A percentile compares a stretch with the other conserved stretches of the same genome.
These are phyloP conservation scores for Tricholoma furcatifolium DNA, from an alignment of 768 basidiomycete genomes.

Conservation along the genomic window DNA sequence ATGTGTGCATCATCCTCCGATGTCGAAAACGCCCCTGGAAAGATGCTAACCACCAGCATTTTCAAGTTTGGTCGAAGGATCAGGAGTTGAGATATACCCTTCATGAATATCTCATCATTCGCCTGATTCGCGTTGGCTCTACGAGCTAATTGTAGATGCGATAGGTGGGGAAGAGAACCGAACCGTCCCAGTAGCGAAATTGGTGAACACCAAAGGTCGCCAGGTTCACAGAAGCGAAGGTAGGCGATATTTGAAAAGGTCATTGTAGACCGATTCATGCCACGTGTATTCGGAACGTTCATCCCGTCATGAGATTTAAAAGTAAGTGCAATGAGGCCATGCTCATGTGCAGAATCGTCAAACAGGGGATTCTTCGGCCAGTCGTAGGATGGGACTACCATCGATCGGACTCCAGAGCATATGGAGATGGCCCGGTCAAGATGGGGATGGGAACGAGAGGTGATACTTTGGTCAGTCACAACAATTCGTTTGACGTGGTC, in stretches of 20 bases:
- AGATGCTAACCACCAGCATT: conserved; percentile 35
- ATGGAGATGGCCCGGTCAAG: conserved; percentile 28
- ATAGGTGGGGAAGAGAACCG: conserved; percentile 32
- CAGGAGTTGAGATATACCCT: conserved; percentile 30
- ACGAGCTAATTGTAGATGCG: conserved; percentile 40
- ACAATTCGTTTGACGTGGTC: conserved; percentile 35
- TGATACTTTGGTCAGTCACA: conserved; percentile 24
- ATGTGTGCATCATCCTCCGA: conserved; percentile 7
- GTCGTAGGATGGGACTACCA: conserved; percentile 27
- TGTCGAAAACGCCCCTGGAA: conserved; percentile 17
- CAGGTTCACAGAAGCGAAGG: conserved; percentile 39
- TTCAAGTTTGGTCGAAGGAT: conserved; percentile 25
- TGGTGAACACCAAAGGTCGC: conserved; percentile 34
- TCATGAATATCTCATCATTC: conserved; percentile 37
- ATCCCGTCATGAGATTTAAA: conserved; percentile 26
- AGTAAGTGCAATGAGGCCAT: conserved; percentile 24
- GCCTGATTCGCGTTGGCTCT: conserved; percentile 38
- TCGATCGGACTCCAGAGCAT: conserved; percentile 31
- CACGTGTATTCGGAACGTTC: conserved; percentile 1
- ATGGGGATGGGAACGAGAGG: conserved; percentile 15
- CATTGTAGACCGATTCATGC: background rate
- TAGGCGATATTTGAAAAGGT: conserved; percentile 27
- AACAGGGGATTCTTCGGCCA: conserved; percentile 16
- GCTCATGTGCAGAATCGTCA: conserved; percentile 9
- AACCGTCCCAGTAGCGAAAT: conserved; percentile 30